Evolutionary conservation across 2,329 filamentous ascomycete genomes (phyloP).

Genomic region (Epichloe bromicola): DNA sequence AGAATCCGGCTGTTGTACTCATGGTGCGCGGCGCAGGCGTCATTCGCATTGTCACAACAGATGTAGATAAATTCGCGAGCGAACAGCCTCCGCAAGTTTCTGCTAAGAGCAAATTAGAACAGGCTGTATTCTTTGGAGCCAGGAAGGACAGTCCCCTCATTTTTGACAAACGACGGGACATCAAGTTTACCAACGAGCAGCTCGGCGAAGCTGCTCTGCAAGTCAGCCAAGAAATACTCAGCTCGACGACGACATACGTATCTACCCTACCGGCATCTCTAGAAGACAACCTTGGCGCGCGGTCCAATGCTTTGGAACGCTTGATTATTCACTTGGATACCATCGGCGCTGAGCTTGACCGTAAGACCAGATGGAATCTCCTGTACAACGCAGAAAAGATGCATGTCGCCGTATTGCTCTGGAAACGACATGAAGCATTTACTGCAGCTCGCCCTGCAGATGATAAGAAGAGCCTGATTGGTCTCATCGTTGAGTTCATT

Average conservation of each 20-base stretch:
- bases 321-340: conserved; percentile 59
- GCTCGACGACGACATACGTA: conserved; percentile 63
- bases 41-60: conserved; percentile 44
- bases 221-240: conserved; percentile 71
- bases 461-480: conserved; percentile 56
- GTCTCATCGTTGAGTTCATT: conserved; percentile 63
- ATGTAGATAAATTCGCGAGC: conserved; percentile 46
- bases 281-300: conserved; percentile 64
- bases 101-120: conserved; percentile 80
- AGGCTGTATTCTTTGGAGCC: conserved; percentile 90
- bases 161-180: conserved; percentile 55
- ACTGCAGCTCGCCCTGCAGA: conserved; percentile 44
- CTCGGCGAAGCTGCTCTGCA: conserved; percentile 63
- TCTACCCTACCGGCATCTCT: conserved; percentile 61
- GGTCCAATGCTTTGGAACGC: conserved; percentile 60
- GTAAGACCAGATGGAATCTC: conserved; percentile 61
- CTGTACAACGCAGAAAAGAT: conserved; percentile 88
- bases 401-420: conserved; percentile 64
- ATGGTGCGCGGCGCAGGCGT: conserved; percentile 50
- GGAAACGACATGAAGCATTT: conserved; percentile 66
- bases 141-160: conserved; percentile 78
- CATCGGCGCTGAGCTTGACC: conserved; percentile 53
- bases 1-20: conserved; percentile 49
- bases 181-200: conserved; percentile 55
- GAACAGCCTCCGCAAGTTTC: conserved; percentile 51